These are phyloP conservation scores for Misopates orontium DNA, from an alignment of 257 asterid species.

Conservation along the genomic window DNA sequence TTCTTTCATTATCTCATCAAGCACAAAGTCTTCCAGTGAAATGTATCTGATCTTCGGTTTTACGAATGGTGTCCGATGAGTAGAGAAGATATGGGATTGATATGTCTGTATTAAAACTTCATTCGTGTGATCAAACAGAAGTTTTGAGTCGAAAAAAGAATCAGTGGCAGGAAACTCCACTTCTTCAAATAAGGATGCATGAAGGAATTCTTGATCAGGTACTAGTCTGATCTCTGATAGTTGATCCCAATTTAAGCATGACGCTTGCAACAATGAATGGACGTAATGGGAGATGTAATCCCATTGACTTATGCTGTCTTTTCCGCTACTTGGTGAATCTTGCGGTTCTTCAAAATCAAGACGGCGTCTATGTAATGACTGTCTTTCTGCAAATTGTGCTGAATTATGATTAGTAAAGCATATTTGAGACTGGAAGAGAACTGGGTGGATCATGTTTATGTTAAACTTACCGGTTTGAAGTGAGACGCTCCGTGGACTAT, in stretches of 20 bases:
- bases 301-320: slow-evolving; percentile 34
- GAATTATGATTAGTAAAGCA: slow-evolving; percentile 15
- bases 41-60: slow-evolving; percentile 33
- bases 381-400: slow-evolving; percentile 39
- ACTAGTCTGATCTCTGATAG: slow-evolving; percentile 33
- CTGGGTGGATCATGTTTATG: slow-evolving; percentile 6
- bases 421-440: neutral
- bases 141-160: slow-evolving; percentile 49
- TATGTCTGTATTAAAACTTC: slow-evolving; percentile 53
- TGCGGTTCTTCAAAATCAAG: slow-evolving; percentile 53
- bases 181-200: slow-evolving; percentile 46
- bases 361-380: slow-evolving; percentile 45
- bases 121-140: slow-evolving; percentile 68
- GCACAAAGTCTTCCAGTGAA: slow-evolving; percentile 43
- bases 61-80: slow-evolving; percentile 35
- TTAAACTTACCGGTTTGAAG: slow-evolving; percentile 44
- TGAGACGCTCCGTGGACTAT: slow-evolving; percentile 47
- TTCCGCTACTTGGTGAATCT: slow-evolving; percentile 26
- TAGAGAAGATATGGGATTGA: slow-evolving; percentile 35
- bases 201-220: slow-evolving; percentile 37
- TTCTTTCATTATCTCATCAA: slow-evolving; percentile 55
- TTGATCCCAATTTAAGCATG: slow-evolving; percentile 49
- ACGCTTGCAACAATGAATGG: slow-evolving; percentile 50
- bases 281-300: slow-evolving; percentile 49
- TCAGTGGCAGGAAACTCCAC: slow-evolving; percentile 39